Conservation (phyloP, 192 early-diverging fungal species). For the Gigaspora rosea region DNA sequence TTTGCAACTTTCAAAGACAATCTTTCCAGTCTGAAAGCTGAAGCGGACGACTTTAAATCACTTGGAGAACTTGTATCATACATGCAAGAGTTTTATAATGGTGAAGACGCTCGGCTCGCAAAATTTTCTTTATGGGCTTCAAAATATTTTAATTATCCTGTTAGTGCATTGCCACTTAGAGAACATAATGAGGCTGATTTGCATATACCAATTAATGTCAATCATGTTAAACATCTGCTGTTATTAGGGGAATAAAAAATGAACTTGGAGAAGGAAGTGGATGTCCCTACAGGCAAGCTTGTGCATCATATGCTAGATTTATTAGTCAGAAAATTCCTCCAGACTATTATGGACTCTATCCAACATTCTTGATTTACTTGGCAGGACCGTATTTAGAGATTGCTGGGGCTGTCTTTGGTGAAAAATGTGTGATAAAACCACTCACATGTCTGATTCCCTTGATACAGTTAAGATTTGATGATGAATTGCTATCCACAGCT, state of each 20-base stretch:
- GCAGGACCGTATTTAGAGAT: neutral
- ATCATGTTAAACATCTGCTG: slow-evolving; percentile 9
- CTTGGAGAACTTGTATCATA: slow-evolving; percentile 1
- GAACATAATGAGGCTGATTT: neutral
- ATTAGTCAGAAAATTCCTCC: slow-evolving; percentile 10
- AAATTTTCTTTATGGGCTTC: neutral
- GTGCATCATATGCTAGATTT: slow-evolving; percentile 21
- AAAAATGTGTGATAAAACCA: neutral
- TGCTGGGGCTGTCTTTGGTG: slow-evolving; percentile 13
- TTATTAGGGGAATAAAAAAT: slow-evolving; percentile 24
- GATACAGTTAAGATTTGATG: slow-evolving; percentile 11
- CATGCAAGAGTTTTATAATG: slow-evolving; percentile 18
- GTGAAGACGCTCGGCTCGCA: neutral
- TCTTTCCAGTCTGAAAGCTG: slow-evolving; percentile 22
- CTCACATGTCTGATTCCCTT: slow-evolving; percentile 5
- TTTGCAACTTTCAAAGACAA: slow-evolving; percentile 25
- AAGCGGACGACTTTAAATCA: slow-evolving; percentile 22
- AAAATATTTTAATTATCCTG: slow-evolving; percentile 13
- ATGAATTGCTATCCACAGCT: slow-evolving; percentile 8
- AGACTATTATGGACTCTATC: neutral
- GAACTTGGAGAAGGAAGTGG: neutral
- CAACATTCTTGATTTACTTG: slow-evolving; percentile 8
- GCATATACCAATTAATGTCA: neutral
- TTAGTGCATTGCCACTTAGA: neutral
- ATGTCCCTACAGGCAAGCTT: slow-evolving; percentile 16